Evolutionary conservation across 2,329 filamentous ascomycete species (phyloP).

Genomic region (Elsinoe fawcettii): DNA sequence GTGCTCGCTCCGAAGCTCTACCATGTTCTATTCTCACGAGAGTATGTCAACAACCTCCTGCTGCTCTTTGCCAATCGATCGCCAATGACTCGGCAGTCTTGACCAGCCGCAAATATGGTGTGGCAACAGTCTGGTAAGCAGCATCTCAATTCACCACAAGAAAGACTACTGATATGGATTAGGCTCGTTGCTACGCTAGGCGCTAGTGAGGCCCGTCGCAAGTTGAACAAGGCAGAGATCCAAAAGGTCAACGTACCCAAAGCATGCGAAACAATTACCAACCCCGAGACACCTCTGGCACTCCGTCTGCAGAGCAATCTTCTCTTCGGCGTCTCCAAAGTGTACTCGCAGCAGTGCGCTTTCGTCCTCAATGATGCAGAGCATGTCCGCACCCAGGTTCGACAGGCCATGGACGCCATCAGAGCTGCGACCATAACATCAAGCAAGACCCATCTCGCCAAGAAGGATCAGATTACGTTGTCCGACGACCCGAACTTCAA

Average conservation of each 20-base stretch:
- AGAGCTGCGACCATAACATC: background rate
- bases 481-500: constrained; percentile 77
- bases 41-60: constrained; percentile 48
- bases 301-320: constrained; percentile 68
- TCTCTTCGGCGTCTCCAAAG: constrained; percentile 70
- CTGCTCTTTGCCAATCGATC: background rate
- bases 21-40: constrained; percentile 95
- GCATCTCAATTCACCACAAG: background rate
- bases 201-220: constrained; percentile 60
- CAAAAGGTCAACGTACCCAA: constrained; percentile 78
- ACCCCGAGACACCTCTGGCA: constrained; percentile 79
- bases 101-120: constrained; percentile 77
- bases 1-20: constrained; percentile 16
- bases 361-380: constrained; percentile 80
- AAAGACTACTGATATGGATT: constrained; percentile 20
- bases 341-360: constrained; percentile 77
- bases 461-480: constrained; percentile 67
- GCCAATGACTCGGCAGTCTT: constrained; percentile 49
- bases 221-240: constrained; percentile 77
- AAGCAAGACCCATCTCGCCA: constrained; percentile 32
- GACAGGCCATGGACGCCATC: constrained; percentile 20
- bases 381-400: constrained; percentile 63
- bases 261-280: constrained; percentile 80
- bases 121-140: constrained; percentile 84
- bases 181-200: constrained; percentile 92